These are phyloP conservation scores for Aspergillus sp. DNA, from an alignment of 2,329 filamentous ascomycete species.

Conservation along the genomic window DNA sequence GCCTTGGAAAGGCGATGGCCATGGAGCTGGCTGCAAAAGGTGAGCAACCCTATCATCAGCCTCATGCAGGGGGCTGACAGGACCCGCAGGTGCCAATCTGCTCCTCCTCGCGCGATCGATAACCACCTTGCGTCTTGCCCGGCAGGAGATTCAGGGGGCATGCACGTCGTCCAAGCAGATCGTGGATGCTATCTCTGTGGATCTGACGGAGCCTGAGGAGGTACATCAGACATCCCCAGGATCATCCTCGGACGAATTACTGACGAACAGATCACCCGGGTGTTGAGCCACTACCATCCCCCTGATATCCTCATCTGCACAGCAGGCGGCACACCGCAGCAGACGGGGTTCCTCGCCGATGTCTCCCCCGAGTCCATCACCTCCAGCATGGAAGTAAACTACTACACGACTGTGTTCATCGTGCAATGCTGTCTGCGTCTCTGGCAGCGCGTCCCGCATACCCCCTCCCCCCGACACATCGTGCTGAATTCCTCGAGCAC, in stretches of 20 bases:
- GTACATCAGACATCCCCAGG: too few species aligned
- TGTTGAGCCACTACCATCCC: constrained; percentile 1
- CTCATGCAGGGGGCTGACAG: neutral
- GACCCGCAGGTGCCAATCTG: constrained; percentile 4
- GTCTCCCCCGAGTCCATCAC: constrained; percentile 10
- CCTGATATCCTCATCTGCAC: constrained; percentile 15
- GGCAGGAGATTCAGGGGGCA: constrained; percentile 5
- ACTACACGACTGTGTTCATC: constrained; percentile 8
- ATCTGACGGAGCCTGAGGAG: constrained; percentile 3
- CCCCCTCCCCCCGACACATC: constrained; percentile 2
- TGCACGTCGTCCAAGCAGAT: constrained; percentile 6
- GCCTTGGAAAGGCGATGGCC: constrained; percentile 6
- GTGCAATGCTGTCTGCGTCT: constrained; percentile 6
- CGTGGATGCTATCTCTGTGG: constrained; percentile 1
- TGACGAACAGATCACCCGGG: neutral
- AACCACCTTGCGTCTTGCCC: neutral
- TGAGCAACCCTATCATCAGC: neutral
- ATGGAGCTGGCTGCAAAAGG: constrained; percentile 5
- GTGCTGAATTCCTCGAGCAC: constrained; percentile 10
- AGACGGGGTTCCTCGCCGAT: constrained; percentile 18
- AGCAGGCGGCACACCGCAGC: constrained; percentile 15
- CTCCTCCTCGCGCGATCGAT: constrained; percentile 4
- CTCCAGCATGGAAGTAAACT: constrained; percentile 12
- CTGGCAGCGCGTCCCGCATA: constrained; percentile 1
- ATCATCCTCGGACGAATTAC: too few species aligned